Evolutionary conservation across 2,329 filamentous ascomycete genomes (phyloP), one percentile per base, ranked within the genome.

Genomic region (Hypocreales sp.): DNA sequence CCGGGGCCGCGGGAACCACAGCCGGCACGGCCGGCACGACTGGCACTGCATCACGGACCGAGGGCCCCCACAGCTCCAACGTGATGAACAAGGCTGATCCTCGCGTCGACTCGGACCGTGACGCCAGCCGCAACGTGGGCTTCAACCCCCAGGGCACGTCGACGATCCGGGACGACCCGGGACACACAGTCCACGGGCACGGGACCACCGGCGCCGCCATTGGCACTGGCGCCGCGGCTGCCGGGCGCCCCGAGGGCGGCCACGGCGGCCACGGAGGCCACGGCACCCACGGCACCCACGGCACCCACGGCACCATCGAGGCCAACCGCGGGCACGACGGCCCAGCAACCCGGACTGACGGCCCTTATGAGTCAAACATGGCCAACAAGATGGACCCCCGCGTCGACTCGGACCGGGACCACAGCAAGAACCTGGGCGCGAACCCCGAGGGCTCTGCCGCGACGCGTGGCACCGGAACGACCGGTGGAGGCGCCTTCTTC

Each of bases 311-410:
- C 26, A 27, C 24, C 25, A 14, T 19, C 12, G 33, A 24, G 13
- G 28, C 23, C 23, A 37, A 35, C 26, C 34, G 35, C n/a, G 32
- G 31, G 8, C 22, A 29, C 9, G 33, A 34, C 3, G 45, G 44
- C 12, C 40, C 42, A 14, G 45, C 47, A 11, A 32, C 39, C 15
- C 37, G 32, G 22, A 51, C 48, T 7, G 48, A 47, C 3, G 64
- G 65, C 0, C 64, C 64, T 23, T 62, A 70, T 44, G 39, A 38
- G 31, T 58, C 55, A 3, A 53, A 61, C 32, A 8, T 57, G 11
- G 37, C 50, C 14, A 72, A 72, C 53, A 65, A 65, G 40, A 23
- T 45, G 3, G 67, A 72, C 35, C 64, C 65, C 13, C 50, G 62
- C n/a, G 52, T 67, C 27, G 65, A 72, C 41, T 64, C 59, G 4